Base-by-base conservation (phyloP, 805 yeast genomes). In the Candida alai region DNA sequence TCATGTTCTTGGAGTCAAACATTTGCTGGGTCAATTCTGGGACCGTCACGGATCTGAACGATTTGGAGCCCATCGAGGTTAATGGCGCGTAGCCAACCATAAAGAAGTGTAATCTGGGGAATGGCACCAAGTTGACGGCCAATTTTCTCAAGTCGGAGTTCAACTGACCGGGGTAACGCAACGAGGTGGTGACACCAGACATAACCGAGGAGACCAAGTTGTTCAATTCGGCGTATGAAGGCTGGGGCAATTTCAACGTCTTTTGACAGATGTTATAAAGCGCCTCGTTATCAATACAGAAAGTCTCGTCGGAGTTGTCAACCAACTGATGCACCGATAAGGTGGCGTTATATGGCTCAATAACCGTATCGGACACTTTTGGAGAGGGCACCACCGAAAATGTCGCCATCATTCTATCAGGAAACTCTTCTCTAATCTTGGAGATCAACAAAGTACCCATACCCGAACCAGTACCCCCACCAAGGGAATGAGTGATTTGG, bases 21-120 rank as follows among this genome's bases (percentile, higher is more conserved):
- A 88, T 77, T 66, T 88, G 96, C 66, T 85, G 95, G 30, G 96
- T 85, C 53, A 88, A 76, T 65, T 88, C 96, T 24, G 93, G 90
- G 31, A 88, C 96, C 27, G 88, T 76, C 52, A 84, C 72, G 21
- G 88, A 77, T 64, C 90, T 78, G 70, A 88, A 88, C 10, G 86
- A 78, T 56, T 82, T 80, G 14, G 95, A 76, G 36, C 84, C 84
- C 47, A 80, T 70, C 6, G 95, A 77, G 30, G 93, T 80, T 56
- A 88, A 73, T 44, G 96, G 96, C 24, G 96, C 96, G 60, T 84
- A 87, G 42, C 96, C 95, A 39, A 86, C 95, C 81, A 86, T 88
- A 65, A 88, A 88, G 72, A 88, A 88, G 66, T 88, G 96, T 56
- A 88, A 76, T 64, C 96, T 80, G 58, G 95, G 94, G 79, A 87